phyloP scores from a whole-genome alignment of 2,329 filamentous ascomycete genomes.

The Aspergillus transmontanensis region DNA sequence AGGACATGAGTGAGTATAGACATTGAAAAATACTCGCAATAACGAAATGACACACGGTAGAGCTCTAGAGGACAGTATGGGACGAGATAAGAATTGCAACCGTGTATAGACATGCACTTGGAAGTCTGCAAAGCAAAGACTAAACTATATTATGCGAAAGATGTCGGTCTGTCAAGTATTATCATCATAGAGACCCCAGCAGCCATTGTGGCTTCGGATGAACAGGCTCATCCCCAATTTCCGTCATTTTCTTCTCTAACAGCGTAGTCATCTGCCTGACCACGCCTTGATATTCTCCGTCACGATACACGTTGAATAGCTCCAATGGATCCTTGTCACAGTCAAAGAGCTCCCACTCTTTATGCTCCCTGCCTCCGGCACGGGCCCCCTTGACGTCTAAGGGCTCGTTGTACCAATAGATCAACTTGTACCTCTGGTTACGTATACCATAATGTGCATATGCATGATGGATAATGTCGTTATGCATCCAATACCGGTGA shows the following conservation, averaged over 20 bases:
- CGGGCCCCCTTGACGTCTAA: slow-evolving; percentile 49
- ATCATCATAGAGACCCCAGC: neutral
- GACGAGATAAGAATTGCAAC: neutral
- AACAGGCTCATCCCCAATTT: neutral
- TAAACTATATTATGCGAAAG: no score
- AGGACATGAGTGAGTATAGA: no score
- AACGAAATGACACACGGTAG: no score
- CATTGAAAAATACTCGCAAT: no score
- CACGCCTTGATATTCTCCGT: neutral
- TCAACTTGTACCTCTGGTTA: slow-evolving; percentile 57
- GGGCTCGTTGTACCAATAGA: slow-evolving; percentile 59
- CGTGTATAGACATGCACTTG: no score
- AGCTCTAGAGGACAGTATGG: no score
- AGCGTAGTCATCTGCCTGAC: neutral
- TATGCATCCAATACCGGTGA: slow-evolving; percentile 61
- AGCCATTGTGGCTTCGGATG: neutral
- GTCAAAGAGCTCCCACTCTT: neutral
- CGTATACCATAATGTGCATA: slow-evolving; percentile 57
- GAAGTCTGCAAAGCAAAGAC: no score
- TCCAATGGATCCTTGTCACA: neutral
- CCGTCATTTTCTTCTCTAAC: neutral
- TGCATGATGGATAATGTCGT: slow-evolving; percentile 53
- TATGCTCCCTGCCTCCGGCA: neutral
- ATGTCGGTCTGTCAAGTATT: neutral
- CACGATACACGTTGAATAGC: neutral